Conservation (phyloP, 495 filamentous ascomycete species). For the Penicillium subrubescens region DNA sequence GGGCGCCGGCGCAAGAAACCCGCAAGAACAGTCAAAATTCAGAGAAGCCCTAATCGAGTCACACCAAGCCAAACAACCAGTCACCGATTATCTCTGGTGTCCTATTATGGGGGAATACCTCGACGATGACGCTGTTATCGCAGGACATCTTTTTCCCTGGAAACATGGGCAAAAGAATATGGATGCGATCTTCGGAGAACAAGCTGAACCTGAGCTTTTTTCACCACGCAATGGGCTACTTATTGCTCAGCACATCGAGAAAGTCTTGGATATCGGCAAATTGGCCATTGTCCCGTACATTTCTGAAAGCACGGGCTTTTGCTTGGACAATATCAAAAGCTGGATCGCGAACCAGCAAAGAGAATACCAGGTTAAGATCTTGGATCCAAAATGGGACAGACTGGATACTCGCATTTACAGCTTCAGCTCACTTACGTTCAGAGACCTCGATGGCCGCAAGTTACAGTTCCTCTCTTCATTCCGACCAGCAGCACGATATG, state of each 20-base stretch:
- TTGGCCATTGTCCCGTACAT: not conserved
- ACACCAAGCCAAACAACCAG: not conserved
- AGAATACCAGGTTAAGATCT: conserved; percentile 5
- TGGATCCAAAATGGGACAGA: not conserved
- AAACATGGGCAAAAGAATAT: not conserved
- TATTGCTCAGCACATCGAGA: not conserved
- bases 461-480: conserved; percentile 13
- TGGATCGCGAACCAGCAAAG: not conserved
- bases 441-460: conserved; percentile 20
- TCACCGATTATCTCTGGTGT: not conserved
- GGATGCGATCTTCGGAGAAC: not conserved
- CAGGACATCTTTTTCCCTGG: not conserved
- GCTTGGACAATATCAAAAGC: too few relatives aligned
- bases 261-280: not conserved
- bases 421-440: conserved; percentile 1
- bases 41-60: too few relatives aligned
- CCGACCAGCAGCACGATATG: conserved; percentile 23
- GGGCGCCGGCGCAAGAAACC: too few relatives aligned
- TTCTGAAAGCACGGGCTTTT: not conserved
- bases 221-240: not conserved
- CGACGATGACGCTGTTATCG: not conserved
- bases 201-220: not conserved
- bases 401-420: not conserved
- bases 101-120: not conserved
- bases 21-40: too few relatives aligned